Percentiles rank a stretch among this genome's conserved stretches.
Evolutionary conservation across 1,284 basidiomycete genomes (phyloP).

Genomic region (Cutaneotrichosporon sp.): DNA sequence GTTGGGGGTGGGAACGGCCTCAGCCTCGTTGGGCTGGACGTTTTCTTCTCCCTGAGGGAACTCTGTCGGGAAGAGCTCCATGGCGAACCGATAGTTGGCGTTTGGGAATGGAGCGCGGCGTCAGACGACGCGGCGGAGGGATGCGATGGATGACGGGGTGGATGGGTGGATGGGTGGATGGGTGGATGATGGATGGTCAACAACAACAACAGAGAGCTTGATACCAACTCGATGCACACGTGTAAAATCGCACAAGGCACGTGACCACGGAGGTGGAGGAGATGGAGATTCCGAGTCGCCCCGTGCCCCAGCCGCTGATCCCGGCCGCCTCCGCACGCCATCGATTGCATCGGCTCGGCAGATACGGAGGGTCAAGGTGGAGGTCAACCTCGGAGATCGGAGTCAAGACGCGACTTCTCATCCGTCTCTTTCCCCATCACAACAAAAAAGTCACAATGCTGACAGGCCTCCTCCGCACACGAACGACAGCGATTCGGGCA

Average conservation of each 20-base stretch:
- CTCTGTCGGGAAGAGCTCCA: slow-evolving; percentile 12
- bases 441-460: not conserved
- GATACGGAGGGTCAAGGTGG: not conserved
- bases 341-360: too few relatives aligned
- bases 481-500: not conserved
- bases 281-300: not conserved
- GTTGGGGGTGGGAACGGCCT: not conserved
- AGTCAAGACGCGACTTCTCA: not conserved
- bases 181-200: not conserved
- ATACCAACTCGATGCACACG: not conserved
- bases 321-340: not conserved
- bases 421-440: not conserved
- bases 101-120: not conserved
- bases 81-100: not conserved
- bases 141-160: not conserved
- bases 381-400: not conserved
- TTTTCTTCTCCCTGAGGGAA: slow-evolving; percentile 1
- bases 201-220: slow-evolving; percentile 6
- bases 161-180: not conserved
- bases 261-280: not conserved
- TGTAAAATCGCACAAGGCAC: not conserved
- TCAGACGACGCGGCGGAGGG: not conserved
- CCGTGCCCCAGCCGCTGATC: not conserved
- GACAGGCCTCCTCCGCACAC: not conserved
- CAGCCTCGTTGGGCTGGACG: not conserved